phyloP scores from a whole-genome alignment of 2,329 filamentous ascomycete species.

The Fusarium brachygibbosum region DNA sequence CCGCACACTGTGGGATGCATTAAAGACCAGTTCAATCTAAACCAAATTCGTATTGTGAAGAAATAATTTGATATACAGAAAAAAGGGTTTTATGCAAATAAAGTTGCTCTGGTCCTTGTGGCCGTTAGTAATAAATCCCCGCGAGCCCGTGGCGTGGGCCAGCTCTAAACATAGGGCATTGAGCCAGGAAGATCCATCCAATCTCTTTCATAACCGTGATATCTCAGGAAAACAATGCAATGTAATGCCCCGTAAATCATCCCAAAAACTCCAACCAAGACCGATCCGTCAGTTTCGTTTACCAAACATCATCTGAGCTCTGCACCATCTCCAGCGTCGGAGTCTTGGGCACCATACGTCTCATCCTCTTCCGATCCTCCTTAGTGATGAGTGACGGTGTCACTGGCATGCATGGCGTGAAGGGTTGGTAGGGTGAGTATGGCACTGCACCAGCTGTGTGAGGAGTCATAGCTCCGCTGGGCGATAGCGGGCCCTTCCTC shows the following conservation, averaged over 20 bases:
- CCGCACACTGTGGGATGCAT: conserved; percentile 14
- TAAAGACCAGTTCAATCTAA: background rate
- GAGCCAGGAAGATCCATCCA: conserved; percentile 24
- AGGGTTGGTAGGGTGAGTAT: conserved; percentile 85
- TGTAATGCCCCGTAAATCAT: conserved; percentile 21
- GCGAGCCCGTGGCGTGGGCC: conserved; percentile 10
- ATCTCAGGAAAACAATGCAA: conserved; percentile 47
- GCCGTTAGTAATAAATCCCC: conserved; percentile 27
- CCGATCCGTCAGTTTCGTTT: conserved; percentile 38
- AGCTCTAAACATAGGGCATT: conserved; percentile 21
- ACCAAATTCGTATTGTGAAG: conserved; percentile 6
- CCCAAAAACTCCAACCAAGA: conserved; percentile 5
- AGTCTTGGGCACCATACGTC: conserved; percentile 73
- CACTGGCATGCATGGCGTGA: conserved; percentile 79
- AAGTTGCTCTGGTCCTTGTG: conserved; percentile 24
- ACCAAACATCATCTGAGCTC: conserved; percentile 75
- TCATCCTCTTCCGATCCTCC: conserved; percentile 77
- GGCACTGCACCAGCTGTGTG: conserved; percentile 73
- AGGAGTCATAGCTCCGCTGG: conserved; percentile 71
- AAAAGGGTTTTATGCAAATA: conserved; percentile 33
- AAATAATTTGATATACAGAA: conserved; percentile 28
- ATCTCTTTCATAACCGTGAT: conserved; percentile 36
- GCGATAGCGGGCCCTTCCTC: conserved; percentile 66
- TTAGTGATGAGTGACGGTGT: conserved; percentile 81
- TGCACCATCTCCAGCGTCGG: conserved; percentile 73